Evolutionary conservation across 2,329 filamentous ascomycete species (phyloP), one percentile per base, ranked within the genome.

Genomic region (Phialemoniopsis sp.): DNA sequence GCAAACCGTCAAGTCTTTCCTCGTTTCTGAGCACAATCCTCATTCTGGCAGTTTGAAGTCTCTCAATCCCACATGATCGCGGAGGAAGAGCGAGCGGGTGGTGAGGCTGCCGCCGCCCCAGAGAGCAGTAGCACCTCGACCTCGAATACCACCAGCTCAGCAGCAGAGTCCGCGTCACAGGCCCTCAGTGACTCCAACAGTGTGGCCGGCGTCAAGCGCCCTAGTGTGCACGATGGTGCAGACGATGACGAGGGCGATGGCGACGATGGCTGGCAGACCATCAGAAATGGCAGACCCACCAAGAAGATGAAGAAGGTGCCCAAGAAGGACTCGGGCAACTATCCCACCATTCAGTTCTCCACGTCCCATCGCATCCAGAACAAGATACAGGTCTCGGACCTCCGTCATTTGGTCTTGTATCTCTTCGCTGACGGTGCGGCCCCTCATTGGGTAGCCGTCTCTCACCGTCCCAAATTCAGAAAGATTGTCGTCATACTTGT

Each of bases 401-500:
- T 86, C 38, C 80, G 82, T 51, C 77, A 76, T 45, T 63, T 86
- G 32, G 68, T 83, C 18, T 66, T 83, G 10, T 86, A 85, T 58
- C 72, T 86, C 42, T 77, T 84, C 42, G 78, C 82, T 45, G 80
- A 86, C 54, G 81, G 80, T 12, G 55, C 72, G 2, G 72, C 76
- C 3, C 82, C 82, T 13, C 76, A 82, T 50, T 86, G 82, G 78
- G 70, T 85, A 33, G 71, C 74, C 33, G 72, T 85, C 36, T 68
- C 68, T 43, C 74, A 85, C 52, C 72, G 82, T 34, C 73, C 77
- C 6, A 70, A 80, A 42, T 80, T 86, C 51, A 69, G 79, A 46
- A 94, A 93, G 64, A 85, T 94, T 21, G 90, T 97, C 21, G 78
- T 87, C 31, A 68, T 98, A 48, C 91, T 96, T 86, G 82, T 96